These are phyloP conservation scores for Begonia loranthoides DNA, from an alignment of 306 rosid species.

Conservation along the genomic window DNA sequence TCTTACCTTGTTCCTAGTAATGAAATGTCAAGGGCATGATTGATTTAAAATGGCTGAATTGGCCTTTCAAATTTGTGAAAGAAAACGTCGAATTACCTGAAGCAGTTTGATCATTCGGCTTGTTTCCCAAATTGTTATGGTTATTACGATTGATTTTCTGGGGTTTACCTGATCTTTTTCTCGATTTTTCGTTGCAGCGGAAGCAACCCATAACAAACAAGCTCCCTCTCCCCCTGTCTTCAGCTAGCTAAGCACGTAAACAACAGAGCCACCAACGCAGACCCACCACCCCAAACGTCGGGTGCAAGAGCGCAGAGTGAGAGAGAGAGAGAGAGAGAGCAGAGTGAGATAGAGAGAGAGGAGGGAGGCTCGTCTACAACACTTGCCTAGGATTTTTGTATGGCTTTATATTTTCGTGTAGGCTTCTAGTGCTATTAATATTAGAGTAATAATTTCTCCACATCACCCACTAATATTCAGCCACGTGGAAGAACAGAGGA, in stretches of 20 bases:
- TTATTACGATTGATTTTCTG: conserved; percentile 4
- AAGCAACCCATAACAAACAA: conserved; percentile 63
- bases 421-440: neutral
- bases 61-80: too few species aligned
- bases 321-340: conserved; percentile 4
- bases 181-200: conserved; percentile 31
- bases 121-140: conserved; percentile 14
- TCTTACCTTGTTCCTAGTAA: too few species aligned
- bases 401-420: neutral
- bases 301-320: too few species aligned
- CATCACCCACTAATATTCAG: neutral
- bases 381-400: neutral
- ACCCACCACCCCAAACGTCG: conserved; percentile 13
- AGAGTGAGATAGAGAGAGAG: conserved; percentile 1
- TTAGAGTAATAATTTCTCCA: neutral
- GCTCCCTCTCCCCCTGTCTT: conserved; percentile 10
- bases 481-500: neutral
- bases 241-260: conserved; percentile 9
- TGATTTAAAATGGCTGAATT: too few species aligned
- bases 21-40: too few species aligned
- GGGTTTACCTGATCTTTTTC: conserved; percentile 17
- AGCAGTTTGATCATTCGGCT: conserved; percentile 20
- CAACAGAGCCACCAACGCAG: conserved; percentile 18
- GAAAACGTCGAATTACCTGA: conserved; percentile 19
- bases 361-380: conserved; percentile 5